Evolutionary conservation across 768 basidiomycete species (phyloP).

Genomic region (Pulveroboletus sp.): DNA sequence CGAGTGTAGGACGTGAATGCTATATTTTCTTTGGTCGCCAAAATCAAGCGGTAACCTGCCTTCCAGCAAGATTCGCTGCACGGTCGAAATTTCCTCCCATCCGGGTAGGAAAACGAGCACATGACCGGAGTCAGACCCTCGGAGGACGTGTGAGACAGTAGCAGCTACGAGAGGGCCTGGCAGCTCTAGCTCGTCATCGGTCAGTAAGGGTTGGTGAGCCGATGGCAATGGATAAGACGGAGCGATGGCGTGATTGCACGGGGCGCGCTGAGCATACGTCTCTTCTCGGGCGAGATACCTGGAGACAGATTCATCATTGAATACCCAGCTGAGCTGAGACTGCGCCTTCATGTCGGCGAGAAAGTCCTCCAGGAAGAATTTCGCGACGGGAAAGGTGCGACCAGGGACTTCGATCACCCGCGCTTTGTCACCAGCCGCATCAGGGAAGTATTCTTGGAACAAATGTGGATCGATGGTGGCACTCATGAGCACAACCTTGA

Average conservation of each 20-base stretch:
- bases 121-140: constrained; percentile 73
- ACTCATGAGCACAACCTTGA: constrained; percentile 92
- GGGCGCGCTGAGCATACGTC: constrained; percentile 11
- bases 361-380: constrained; percentile 78
- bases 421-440: constrained; percentile 54
- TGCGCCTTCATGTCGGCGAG: constrained; percentile 43
- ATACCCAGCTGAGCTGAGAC: constrained; percentile 54
- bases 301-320: constrained; percentile 61
- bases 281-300: constrained; percentile 69
- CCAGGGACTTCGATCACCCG: constrained; percentile 82
- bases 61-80: constrained; percentile 58
- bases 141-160: constrained; percentile 72
- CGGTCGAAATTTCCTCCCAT: constrained; percentile 82
- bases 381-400: constrained; percentile 83
- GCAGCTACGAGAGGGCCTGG: constrained; percentile 80
- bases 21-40: constrained; percentile 50
- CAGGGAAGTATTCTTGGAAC: constrained; percentile 84
- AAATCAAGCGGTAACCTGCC: constrained; percentile 57
- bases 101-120: constrained; percentile 91
- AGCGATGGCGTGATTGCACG: neutral
- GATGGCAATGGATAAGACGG: constrained; percentile 2
- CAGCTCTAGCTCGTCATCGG: constrained; percentile 61
- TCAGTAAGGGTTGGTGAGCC: constrained; percentile 8
- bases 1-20: constrained; percentile 83
- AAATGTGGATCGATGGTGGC: constrained; percentile 90